phyloP scores from a whole-genome alignment of 257 asterid genomes.

The Verbascum thapsus region DNA sequence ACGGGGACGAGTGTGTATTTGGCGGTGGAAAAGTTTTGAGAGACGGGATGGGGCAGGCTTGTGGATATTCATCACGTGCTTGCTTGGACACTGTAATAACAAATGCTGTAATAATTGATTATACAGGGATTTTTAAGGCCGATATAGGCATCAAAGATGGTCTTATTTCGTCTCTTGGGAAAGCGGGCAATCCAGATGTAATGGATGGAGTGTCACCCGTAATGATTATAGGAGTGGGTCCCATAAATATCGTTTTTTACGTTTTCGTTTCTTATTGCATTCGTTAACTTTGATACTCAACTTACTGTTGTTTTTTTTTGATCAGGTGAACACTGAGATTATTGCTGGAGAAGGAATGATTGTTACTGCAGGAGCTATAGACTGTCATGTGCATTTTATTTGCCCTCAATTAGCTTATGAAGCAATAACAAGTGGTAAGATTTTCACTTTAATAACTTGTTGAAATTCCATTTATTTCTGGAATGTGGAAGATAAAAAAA shows the following conservation, averaged over 20 bases:
- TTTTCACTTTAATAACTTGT: slow-evolving; percentile 26
- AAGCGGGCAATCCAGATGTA: slow-evolving; percentile 90
- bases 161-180: slow-evolving; percentile 64
- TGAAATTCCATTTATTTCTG: slow-evolving; percentile 1
- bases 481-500: slow-evolving; percentile 1
- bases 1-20: slow-evolving; percentile 94
- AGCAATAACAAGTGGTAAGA: slow-evolving; percentile 93
- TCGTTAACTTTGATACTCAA: slow-evolving; percentile 21
- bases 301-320: slow-evolving; percentile 24
- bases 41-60: slow-evolving; percentile 94
- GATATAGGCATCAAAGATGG: slow-evolving; percentile 92
- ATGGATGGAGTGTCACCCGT: slow-evolving; percentile 54
- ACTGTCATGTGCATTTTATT: slow-evolving; percentile 96
- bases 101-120: slow-evolving; percentile 84
- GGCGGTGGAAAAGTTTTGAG: slow-evolving; percentile 97
- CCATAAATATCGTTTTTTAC: slow-evolving; percentile 14
- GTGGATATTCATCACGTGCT: slow-evolving; percentile 56
- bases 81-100: slow-evolving; percentile 92
- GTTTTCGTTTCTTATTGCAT: not conserved
- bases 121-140: slow-evolving; percentile 88
- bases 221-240: slow-evolving; percentile 73
- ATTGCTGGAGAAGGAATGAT: slow-evolving; percentile 97
- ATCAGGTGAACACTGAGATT: slow-evolving; percentile 86
- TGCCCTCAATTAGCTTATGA: slow-evolving; percentile 94
- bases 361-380: slow-evolving; percentile 94